A percentile compares a stretch with the other conserved stretches of the same genome.
Evolutionary conservation across 768 basidiomycete species (phyloP).

Genomic region (Tulasnella sp.): DNA sequence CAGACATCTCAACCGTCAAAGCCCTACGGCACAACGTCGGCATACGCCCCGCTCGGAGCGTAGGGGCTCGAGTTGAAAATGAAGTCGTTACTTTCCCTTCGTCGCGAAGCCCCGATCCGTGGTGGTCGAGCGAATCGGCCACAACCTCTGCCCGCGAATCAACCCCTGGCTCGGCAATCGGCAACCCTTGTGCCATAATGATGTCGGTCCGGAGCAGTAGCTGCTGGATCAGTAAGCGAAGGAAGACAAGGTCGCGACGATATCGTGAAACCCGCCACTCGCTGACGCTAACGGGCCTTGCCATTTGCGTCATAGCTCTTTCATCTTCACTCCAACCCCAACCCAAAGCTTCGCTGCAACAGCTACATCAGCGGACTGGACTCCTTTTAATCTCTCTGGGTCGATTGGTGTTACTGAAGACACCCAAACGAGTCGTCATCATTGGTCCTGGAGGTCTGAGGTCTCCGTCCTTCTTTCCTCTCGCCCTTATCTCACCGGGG

Average conservation of each 20-base stretch:
- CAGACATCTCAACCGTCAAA: slow-evolving; percentile 41
- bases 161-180: not conserved
- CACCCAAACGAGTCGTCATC: slow-evolving; percentile 18
- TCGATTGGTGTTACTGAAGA: not conserved
- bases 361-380: too few relatives aligned
- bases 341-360: not conserved
- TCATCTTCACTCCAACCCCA: not conserved
- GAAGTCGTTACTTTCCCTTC: slow-evolving; percentile 49
- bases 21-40: slow-evolving; percentile 62
- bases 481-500: not conserved
- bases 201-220: not conserved
- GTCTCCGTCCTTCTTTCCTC: not conserved
- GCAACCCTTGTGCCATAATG: not conserved
- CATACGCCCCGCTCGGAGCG: slow-evolving; percentile 58
- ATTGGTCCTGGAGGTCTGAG: slow-evolving; percentile 11
- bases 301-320: not conserved
- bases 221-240: not conserved
- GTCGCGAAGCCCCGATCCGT: not conserved
- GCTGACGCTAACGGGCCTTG: not conserved
- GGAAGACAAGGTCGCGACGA: not conserved
- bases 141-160: not conserved
- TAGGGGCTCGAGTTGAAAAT: slow-evolving; percentile 61
- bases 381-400: too few relatives aligned
- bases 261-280: not conserved
- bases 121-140: slow-evolving; percentile 1